phyloP scores from a whole-genome alignment of 306 rosid genomes.

The Benincasa hispida region DNA sequence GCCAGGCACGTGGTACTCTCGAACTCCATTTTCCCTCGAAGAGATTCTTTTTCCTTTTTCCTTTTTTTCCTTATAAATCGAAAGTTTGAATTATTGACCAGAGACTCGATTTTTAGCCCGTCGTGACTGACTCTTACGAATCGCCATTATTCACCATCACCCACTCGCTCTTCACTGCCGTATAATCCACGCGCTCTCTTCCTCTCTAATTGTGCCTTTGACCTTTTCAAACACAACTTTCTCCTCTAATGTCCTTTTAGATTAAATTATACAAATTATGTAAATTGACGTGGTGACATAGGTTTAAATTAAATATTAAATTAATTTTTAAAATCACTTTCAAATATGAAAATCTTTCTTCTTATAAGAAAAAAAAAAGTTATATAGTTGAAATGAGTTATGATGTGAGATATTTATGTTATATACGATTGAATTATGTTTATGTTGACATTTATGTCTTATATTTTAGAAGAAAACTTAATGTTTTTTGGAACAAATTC shows the following conservation, averaged over 20 bases:
- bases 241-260: background rate
- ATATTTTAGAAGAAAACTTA: too few relatives aligned
- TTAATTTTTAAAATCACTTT: too few relatives aligned
- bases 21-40: conserved; percentile 1
- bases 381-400: too few relatives aligned
- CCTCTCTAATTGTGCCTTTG: background rate
- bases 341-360: too few relatives aligned
- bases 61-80: background rate
- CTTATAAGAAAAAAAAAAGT: too few relatives aligned
- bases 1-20: conserved; percentile 42
- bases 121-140: background rate
- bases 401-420: too few relatives aligned
- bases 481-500: too few relatives aligned
- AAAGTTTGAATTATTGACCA: conserved; percentile 48
- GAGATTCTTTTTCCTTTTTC: background rate
- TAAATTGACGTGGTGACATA: too few relatives aligned
- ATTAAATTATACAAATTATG: too few relatives aligned
- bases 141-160: background rate
- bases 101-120: background rate
- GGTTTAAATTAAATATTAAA: too few relatives aligned
- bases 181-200: background rate
- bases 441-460: too few relatives aligned
- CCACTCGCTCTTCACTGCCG: background rate
- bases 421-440: too few relatives aligned
- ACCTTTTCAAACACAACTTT: background rate